Evolutionary conservation across 148 eudicot genomes (phyloP), one percentile per base, ranked within the genome.

Genomic region (Chenopodium suecicum): DNA sequence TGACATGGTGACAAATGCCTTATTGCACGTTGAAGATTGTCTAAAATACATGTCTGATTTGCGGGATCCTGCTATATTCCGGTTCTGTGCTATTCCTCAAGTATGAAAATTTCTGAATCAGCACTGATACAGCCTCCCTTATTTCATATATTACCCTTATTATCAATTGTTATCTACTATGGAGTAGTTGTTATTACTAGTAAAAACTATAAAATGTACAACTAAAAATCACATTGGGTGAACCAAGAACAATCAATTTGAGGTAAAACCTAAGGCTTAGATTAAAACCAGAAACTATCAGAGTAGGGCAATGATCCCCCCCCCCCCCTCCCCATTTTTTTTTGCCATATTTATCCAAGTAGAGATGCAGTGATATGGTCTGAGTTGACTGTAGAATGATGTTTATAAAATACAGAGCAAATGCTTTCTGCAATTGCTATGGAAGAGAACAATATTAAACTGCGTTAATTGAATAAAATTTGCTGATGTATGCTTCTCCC

Each of bases 81-180:
- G 94, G 67, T 96, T 96, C 84, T 96, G 99, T 92, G 99, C 99
- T 74, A 94, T 96, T 81, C 99, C 99, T 54, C 99, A 96, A 88
- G 99, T 94, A 89, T 67, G 88, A 58, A 13, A 83, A 48, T 76
- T 71, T 82, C 46, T 82, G 31, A 65, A 16, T 77, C 70, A 66
- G 29, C 46, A 58, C 34, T 75, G n/a, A 52, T 34, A 52, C 60
- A 48, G 14, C 63, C 22, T 74, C 76, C 22, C 62, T 14, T 25
- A 23, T 27, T 6, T 34, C 0, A 6, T 29, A 29, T 27, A 67
- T 11, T 4, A 10, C 19, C 70, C 70, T 67, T 67, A 62, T 2
- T 20, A 65, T 65, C 69, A 23, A 65, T 65, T 65, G 69, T 23
- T 67, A 27, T 1, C 14, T 37, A 27, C 34, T 67, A 31, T 2